phyloP scores from a whole-genome alignment of 202 grass and related monocot species.

The Zoysia matrella region DNA sequence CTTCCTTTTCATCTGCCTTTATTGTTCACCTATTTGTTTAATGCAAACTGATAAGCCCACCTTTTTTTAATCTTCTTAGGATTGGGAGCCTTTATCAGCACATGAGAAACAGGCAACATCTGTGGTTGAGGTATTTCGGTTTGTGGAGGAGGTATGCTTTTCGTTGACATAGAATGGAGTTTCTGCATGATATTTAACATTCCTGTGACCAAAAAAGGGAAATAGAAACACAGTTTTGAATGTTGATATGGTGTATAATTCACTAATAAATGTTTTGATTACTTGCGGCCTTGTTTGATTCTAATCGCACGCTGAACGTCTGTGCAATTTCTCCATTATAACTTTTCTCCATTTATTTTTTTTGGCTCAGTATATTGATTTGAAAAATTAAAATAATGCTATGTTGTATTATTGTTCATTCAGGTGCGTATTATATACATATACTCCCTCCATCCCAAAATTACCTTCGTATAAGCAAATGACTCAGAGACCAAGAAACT shows the following conservation, averaged over 20 bases:
- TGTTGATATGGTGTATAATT: constrained; percentile 21
- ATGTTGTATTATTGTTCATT: constrained; percentile 30
- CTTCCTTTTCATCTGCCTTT: neutral
- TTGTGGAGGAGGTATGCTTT: constrained; percentile 85
- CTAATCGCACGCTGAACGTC: constrained; percentile 29
- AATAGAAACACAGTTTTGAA: constrained; percentile 26
- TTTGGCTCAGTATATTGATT: neutral
- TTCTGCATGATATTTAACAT: constrained; percentile 16
- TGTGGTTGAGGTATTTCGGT: constrained; percentile 89
- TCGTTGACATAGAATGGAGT: constrained; percentile 19
- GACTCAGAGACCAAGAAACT: too few relatives aligned
- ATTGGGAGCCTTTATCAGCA: constrained; percentile 82
- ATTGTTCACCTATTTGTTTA: neutral
- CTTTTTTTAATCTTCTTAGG: constrained; percentile 50
- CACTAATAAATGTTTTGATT: constrained; percentile 19
- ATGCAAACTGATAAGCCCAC: constrained; percentile 19
- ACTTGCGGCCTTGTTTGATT: constrained; percentile 11
- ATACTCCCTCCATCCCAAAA: too few relatives aligned
- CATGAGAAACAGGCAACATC: constrained; percentile 75
- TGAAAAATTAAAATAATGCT: neutral
- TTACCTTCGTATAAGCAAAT: too few relatives aligned
- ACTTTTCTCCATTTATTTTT: constrained; percentile 10
- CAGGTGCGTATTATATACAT: constrained; percentile 15
- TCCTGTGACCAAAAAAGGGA: neutral
- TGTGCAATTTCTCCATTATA: constrained; percentile 8